Evolutionary conservation across 2,329 filamentous ascomycete genomes (phyloP).

Genomic region (Pseudomassariella vexata): DNA sequence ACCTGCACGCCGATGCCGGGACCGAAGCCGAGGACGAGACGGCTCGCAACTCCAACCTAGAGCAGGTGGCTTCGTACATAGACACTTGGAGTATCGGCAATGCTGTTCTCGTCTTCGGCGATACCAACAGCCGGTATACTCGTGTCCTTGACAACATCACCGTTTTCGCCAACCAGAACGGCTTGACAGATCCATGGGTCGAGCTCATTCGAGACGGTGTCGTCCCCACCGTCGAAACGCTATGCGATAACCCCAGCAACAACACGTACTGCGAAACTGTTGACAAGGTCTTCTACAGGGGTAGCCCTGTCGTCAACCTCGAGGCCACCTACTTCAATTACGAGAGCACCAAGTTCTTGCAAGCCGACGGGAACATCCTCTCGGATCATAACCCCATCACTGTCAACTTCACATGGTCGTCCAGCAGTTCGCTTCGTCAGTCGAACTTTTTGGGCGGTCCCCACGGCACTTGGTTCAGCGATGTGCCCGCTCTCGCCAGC

Average conservation of each 20-base stretch:
- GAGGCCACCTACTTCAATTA: conserved; percentile 48
- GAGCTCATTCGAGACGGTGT: conserved; percentile 43
- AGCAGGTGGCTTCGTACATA: conserved; percentile 55
- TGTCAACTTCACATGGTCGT: conserved; percentile 45
- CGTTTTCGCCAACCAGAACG: conserved; percentile 43
- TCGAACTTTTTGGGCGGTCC: conserved; percentile 42
- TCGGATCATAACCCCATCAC: conserved; percentile 61
- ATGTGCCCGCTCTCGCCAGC: conserved; percentile 34
- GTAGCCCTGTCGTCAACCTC: conserved; percentile 38
- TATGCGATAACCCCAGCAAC: conserved; percentile 54
- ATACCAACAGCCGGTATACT: conserved; percentile 62
- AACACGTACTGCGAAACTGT: conserved; percentile 56
- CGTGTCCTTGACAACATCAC: conserved; percentile 45
- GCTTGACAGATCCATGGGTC: conserved; percentile 55
- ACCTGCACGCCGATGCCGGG: conserved; percentile 62
- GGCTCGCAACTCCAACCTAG: conserved; percentile 53
- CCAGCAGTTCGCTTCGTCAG: conserved; percentile 32
- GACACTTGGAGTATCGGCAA: conserved; percentile 50
- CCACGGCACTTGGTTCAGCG: conserved; percentile 50
- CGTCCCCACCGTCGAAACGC: conserved; percentile 34
- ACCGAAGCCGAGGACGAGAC: conserved; percentile 43
- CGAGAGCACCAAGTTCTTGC: conserved; percentile 49
- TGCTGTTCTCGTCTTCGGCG: conserved; percentile 58
- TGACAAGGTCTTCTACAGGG: conserved; percentile 61
- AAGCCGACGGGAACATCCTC: conserved; percentile 48